Base-by-base conservation (phyloP, 2,329 filamentous ascomycete species). In the Xylariaceae sp. region DNA sequence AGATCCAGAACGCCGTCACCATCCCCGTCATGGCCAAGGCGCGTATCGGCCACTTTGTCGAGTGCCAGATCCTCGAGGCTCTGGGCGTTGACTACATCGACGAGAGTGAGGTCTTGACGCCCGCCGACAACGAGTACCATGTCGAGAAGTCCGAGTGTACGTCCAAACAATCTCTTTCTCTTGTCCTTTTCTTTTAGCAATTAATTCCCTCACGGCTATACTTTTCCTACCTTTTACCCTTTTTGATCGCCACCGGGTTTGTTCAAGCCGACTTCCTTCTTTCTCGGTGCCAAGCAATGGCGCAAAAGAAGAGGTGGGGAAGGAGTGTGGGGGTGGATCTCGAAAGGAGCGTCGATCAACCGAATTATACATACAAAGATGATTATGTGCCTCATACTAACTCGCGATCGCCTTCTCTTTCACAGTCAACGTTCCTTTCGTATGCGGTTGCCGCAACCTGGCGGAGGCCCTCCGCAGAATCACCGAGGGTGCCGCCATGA, bases 11-110 rank as follows among this genome's bases (percentile, higher is more conserved):
- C 2, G 87, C 92, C 47, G 94, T 97, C 51, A 97, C 93, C 56
- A 97, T 97, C 70, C 94, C 94, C 68, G 94, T 99, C 75, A 97
- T 99, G 94, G 94, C 94, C 65, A 99, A 99, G 80, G 93, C 93
- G 23, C 86, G 94, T 73, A 99, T 97, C 73, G 94, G 94, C 44
- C 94, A 99, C 79, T 92, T 97, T 68, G 93, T 97, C 70, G 94
- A 99, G 80, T 97, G 92, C 80, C 93, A 93, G 87, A 95, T 99
- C 77, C 89, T 99, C 72, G 90, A 97, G 82, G 86, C 90, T 59
- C 87, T 97, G 57, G 92, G 90, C 63, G 89, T 97, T 69, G 94
- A 99, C 80, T 99, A 96, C 80, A 94, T 99, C 68, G 92, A 99
- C 77, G 94, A 99, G 80, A 92, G 88, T 75, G 94, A 99, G 84